phyloP scores from a whole-genome alignment of 2,329 filamentous ascomycete genomes.

The Hymenoscyphus occultus region DNA sequence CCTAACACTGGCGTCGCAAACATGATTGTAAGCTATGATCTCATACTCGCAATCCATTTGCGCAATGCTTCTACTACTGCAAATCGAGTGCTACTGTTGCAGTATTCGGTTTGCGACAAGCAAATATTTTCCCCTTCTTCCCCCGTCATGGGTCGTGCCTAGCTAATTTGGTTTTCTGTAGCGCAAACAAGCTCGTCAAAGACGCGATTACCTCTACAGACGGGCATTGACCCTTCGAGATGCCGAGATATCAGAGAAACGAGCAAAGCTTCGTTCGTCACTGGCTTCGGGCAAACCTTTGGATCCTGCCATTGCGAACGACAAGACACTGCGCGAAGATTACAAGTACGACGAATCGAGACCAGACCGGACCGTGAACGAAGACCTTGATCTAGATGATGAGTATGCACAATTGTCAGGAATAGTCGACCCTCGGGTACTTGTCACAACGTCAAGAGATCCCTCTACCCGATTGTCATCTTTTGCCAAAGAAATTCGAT shows the following conservation, averaged over 20 bases:
- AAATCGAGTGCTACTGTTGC: not conserved
- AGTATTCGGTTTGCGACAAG: constrained; percentile 7
- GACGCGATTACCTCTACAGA: constrained; percentile 86
- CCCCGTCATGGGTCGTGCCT: constrained; percentile 2
- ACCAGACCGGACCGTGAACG: constrained; percentile 62
- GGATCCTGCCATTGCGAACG: constrained; percentile 78
- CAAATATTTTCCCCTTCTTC: constrained; percentile 1
- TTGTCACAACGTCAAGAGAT: constrained; percentile 88
- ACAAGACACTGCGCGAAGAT: constrained; percentile 78
- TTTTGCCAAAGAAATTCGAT: constrained; percentile 87
- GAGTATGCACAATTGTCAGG: constrained; percentile 92
- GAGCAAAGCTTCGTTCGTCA: constrained; percentile 80
- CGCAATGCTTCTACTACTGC: not conserved
- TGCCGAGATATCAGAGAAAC: constrained; percentile 88
- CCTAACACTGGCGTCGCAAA: constrained; percentile 15
- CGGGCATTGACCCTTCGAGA: constrained; percentile 83
- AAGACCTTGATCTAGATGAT: constrained; percentile 75
- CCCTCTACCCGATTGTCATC: constrained; percentile 81
- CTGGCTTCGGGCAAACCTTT: constrained; percentile 86
- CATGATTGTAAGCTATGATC: constrained; percentile 31
- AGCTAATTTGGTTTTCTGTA: constrained; percentile 29
- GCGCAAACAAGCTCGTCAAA: constrained; percentile 73
- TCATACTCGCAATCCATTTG: not conserved
- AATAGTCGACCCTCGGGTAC: constrained; percentile 80
- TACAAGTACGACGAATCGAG: constrained; percentile 91